These are phyloP conservation scores for Chiua virens DNA, from an alignment of 768 basidiomycete species.

Conservation along the genomic window DNA sequence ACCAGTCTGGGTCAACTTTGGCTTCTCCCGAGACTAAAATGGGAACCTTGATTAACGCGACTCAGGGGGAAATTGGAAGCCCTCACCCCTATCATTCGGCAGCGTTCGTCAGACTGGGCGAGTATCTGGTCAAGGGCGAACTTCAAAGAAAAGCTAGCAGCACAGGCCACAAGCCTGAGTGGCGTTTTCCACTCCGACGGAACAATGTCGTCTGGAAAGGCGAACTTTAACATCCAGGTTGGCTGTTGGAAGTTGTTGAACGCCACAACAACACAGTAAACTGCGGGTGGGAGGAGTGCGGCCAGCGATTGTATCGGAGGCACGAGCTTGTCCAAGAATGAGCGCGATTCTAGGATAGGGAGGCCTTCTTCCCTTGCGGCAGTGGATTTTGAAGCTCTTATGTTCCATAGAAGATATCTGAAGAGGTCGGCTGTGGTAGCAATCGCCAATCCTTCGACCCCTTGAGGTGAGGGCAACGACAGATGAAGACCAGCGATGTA, in stretches of 20 bases:
- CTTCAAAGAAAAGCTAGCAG: constrained; percentile 20
- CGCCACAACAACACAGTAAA: constrained; percentile 28
- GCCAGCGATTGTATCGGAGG: constrained; percentile 28
- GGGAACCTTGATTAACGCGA: background rate
- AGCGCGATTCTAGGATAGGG: constrained; percentile 15
- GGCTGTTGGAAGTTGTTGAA: constrained; percentile 35
- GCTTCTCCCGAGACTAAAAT: constrained; percentile 30
- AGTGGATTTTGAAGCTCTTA: background rate
- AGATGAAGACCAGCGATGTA: constrained; percentile 28
- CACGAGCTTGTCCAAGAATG: constrained; percentile 28
- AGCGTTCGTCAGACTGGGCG: constrained; percentile 26
- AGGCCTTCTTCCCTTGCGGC: constrained; percentile 15
- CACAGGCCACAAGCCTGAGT: constrained; percentile 29
- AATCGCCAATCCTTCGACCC: constrained; percentile 23
- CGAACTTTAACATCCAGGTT: constrained; percentile 31
- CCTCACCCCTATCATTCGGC: constrained; percentile 34
- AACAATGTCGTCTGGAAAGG: constrained; percentile 26
- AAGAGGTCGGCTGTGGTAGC: constrained; percentile 27
- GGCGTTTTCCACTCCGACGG: constrained; percentile 21
- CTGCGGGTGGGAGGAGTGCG: constrained; percentile 23
- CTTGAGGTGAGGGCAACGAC: constrained; percentile 11
- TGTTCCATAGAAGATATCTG: constrained; percentile 16
- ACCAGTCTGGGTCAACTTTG: constrained; percentile 28
- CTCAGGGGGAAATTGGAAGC: background rate
- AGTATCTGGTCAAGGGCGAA: constrained; percentile 12